Base-by-base conservation (phyloP, 2,329 filamentous ascomycete genomes). In the Clathrospora elynae region DNA sequence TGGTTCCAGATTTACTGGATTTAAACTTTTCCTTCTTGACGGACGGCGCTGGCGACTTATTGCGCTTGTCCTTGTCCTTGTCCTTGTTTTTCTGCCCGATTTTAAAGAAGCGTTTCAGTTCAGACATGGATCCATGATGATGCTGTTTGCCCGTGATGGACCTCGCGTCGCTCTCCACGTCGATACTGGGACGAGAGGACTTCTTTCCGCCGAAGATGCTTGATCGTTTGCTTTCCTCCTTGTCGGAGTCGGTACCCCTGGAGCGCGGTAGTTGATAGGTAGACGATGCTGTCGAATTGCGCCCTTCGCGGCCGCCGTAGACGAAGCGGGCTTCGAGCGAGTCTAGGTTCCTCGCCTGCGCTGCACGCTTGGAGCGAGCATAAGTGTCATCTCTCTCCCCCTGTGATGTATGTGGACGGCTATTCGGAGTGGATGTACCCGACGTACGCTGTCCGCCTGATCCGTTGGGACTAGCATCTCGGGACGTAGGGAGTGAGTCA, bases 91-190 rank as follows among this genome's bases (percentile, higher is more conserved):
- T 73, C 54, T 84, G 79, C 2, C 86, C 82, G 48, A 90, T 84
- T 71, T 86, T 93, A 77, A 99, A 95, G 69, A 99, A 99, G n/a
- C 93, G 82, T 73, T 96, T 96, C 48, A 99, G 73, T 61, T 97
- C 92, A 3, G 88, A 86, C 87, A 97, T 97, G 4, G 93, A 96
- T 14, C 87, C 84, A 46, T 88, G 72, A 22, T 64, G 55, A 43
- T 88, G 72, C 28, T 67, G 53, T 40, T 67, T 68, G 12, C 58
- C 58, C 3, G 47, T 30, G 4, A 35, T 38, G n/a, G 56, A 45
- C 18, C 64, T 54, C 52, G 38, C 37, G 38, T 70, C 52, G 50
- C 61, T 47, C 53, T 73, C 74, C 13, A 62, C 62, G 14, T 82
- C 58, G 7, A 62, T 63, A 16, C 50, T 74, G 52, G 81, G 57